These are phyloP conservation scores for Linnemannia zychae DNA, from an alignment of 192 early-diverging fungal genomes.

Conservation along the genomic window DNA sequence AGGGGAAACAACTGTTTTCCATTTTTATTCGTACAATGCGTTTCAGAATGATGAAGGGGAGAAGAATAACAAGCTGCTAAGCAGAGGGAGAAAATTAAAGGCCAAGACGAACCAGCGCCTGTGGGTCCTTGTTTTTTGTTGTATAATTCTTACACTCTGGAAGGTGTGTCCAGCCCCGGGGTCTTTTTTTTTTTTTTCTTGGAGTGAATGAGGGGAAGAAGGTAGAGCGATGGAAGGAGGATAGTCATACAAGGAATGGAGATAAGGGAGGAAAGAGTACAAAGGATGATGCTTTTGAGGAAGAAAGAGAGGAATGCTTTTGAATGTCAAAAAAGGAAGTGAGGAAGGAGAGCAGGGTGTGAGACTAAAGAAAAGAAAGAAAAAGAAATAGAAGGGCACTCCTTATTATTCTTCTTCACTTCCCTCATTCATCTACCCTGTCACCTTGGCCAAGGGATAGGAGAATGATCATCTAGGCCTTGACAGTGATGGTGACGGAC, in stretches of 20 bases:
- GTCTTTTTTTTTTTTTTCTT: background rate
- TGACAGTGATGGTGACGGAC: constrained; percentile 16
- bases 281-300: background rate
- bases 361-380: background rate
- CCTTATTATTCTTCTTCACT: background rate
- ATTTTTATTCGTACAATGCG: constrained; percentile 1
- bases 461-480: background rate
- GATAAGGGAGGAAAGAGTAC: background rate
- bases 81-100: background rate
- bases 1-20: background rate
- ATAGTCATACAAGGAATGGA: background rate
- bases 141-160: background rate
- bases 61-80: background rate
- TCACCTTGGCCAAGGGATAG: background rate
- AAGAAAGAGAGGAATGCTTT: background rate
- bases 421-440: background rate
- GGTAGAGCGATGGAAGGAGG: background rate
- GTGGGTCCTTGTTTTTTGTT: background rate
- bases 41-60: background rate
- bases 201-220: too few relatives aligned
- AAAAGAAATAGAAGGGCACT: background rate
- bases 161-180: background rate
- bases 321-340: background rate
- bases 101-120: background rate
- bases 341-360: background rate